These are phyloP conservation scores for Penicillium sp. DNA, from an alignment of 2,329 filamentous ascomycete genomes.

Conservation along the genomic window DNA sequence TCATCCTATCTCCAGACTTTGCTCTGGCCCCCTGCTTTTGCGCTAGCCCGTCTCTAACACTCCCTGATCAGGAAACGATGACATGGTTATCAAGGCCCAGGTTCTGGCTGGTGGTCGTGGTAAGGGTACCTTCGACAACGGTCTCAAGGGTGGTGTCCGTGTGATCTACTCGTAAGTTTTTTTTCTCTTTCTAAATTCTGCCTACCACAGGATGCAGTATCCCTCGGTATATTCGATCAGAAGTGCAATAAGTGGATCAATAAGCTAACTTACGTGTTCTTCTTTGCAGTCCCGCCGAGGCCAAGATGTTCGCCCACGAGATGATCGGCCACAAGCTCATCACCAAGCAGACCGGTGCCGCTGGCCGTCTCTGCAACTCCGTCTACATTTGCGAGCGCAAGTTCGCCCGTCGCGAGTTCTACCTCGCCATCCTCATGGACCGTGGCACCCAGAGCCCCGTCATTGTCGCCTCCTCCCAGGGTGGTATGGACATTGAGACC, in stretches of 20 bases:
- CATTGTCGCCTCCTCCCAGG: conserved; percentile 96
- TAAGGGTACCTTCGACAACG: conserved; percentile 97
- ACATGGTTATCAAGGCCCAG: conserved; percentile 99
- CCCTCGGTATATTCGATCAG: not conserved
- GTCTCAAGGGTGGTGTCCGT: conserved; percentile 96
- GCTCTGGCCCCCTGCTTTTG: conserved; percentile 9
- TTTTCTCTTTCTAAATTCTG: not conserved
- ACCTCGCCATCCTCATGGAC: conserved; percentile 98
- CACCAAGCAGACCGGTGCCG: conserved; percentile 97
- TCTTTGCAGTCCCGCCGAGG: conserved; percentile 70
- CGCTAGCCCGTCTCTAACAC: conserved; percentile 27
- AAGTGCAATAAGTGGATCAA: not conserved
- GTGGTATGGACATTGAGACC: conserved; percentile 98
- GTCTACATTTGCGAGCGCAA: conserved; percentile 99
- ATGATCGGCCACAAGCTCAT: conserved; percentile 99
- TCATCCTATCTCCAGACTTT: conserved; percentile 7
- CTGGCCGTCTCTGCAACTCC: conserved; percentile 89
- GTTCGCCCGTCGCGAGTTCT: conserved; percentile 98
- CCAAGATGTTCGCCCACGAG: conserved; percentile 96
- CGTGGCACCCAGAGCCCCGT: conserved; percentile 86
- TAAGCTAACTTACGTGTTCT: not conserved
- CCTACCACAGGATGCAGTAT: not conserved
- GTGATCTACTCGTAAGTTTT: conserved; percentile 86
- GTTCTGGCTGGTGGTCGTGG: conserved; percentile 96
- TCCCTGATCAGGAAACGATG: conserved; percentile 65